Conservation (phyloP, 75 land plant genomes). For the Larix kaempferi region DNA sequence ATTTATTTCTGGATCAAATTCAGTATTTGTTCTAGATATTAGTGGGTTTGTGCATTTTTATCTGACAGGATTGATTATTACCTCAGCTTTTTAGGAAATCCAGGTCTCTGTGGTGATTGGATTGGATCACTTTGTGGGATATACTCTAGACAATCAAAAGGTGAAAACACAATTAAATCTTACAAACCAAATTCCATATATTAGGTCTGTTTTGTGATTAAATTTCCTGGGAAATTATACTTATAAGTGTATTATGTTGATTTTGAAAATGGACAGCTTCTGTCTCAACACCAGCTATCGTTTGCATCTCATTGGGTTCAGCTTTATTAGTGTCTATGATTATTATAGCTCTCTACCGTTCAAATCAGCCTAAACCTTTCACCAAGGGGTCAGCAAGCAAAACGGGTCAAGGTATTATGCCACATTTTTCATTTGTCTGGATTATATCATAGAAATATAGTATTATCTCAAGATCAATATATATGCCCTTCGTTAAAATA, state of each 20-base stretch:
- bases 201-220: not conserved
- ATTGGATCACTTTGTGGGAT: conserved; percentile 38
- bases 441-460: not conserved
- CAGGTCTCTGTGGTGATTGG: conserved; percentile 76
- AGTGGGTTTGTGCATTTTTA: not conserved
- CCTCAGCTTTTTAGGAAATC: conserved; percentile 75
- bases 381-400: conserved; percentile 42
- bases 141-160: conserved; percentile 30
- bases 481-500: no score
- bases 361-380: conserved; percentile 36
- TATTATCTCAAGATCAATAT: conserved; percentile 5
- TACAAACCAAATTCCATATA: not conserved
- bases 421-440: not conserved
- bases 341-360: conserved; percentile 46
- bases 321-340: conserved; percentile 56
- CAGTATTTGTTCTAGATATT: not conserved
- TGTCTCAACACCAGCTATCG: conserved; percentile 62
- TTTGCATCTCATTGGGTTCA: conserved; percentile 63
- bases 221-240: not conserved
- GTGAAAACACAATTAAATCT: conserved; percentile 13
- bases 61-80: not conserved
- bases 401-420: conserved; percentile 1
- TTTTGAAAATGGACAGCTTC: conserved; percentile 23
- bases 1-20: not conserved
- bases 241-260: not conserved